Percentiles rank a stretch among this genome's conserved stretches.
phyloP scores from a whole-genome alignment of 1,139 yeast species.

The Candida sp. region DNA sequence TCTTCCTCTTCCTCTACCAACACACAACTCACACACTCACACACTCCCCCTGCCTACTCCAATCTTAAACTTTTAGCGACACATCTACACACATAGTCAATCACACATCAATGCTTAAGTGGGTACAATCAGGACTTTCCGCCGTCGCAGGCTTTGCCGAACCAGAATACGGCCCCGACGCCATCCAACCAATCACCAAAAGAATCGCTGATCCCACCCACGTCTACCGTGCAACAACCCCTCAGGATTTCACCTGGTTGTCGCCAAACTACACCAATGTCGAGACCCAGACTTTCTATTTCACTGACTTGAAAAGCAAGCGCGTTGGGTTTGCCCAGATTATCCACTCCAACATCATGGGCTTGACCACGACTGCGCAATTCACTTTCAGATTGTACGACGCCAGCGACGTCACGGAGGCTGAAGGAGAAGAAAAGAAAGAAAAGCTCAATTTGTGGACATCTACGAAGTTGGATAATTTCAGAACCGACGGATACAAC shows the following conservation, averaged over 20 bases:
- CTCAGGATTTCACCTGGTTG: slow-evolving; percentile 75
- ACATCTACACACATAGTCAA: too few species aligned
- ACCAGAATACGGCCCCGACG: slow-evolving; percentile 94
- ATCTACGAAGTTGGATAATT: slow-evolving; percentile 85
- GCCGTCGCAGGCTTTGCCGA: slow-evolving; percentile 97
- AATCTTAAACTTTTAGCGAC: too few species aligned
- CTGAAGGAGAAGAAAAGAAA: too few species aligned
- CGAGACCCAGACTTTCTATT: slow-evolving; percentile 94
- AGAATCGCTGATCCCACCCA: slow-evolving; percentile 50
- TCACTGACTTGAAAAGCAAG: slow-evolving; percentile 64
- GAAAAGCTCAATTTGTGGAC: slow-evolving; percentile 64
- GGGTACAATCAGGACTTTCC: slow-evolving; percentile 89
- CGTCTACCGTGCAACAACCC: slow-evolving; percentile 49
- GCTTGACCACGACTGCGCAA: slow-evolving; percentile 91
- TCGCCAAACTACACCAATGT: slow-evolving; percentile 85
- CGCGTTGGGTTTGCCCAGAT: slow-evolving; percentile 90
- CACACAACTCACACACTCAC: too few species aligned
- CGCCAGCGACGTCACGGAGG: slow-evolving; percentile 47
- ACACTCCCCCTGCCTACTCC: too few species aligned
- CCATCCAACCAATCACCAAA: slow-evolving; percentile 82
- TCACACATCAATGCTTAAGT: slow-evolving; percentile 60
- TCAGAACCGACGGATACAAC: slow-evolving; percentile 75
- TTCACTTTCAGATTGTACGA: slow-evolving; percentile 86
- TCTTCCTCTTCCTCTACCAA: too few species aligned
- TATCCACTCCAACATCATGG: slow-evolving; percentile 91